These are phyloP conservation scores for Globisporangium echinulatum DNA, from an alignment of 352 stramenopile genomes.

Conservation along the genomic window DNA sequence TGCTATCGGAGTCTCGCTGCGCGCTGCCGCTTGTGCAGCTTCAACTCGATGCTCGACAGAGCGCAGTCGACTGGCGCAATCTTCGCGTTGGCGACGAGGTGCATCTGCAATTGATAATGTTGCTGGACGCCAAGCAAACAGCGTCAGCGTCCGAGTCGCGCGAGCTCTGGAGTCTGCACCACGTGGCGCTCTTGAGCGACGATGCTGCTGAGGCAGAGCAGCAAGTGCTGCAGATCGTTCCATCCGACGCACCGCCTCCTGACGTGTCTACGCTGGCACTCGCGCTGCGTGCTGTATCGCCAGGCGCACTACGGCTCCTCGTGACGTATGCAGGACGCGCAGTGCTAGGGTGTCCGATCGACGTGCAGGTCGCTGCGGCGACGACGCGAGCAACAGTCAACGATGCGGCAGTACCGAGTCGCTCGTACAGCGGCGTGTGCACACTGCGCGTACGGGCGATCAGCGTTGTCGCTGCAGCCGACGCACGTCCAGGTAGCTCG, in stretches of 20 bases:
- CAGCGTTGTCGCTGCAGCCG: neutral
- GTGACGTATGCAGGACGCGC: constrained; percentile 1
- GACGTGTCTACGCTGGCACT: neutral
- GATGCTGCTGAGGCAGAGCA: no score
- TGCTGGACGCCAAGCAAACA: neutral
- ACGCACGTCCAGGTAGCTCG: no score
- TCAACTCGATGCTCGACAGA: neutral
- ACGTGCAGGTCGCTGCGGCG: neutral
- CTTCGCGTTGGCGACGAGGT: neutral
- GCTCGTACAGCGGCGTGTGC: neutral
- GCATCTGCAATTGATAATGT: neutral
- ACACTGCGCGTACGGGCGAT: neutral
- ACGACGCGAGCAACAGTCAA: neutral
- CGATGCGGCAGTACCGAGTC: neutral
- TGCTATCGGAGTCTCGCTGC: neutral
- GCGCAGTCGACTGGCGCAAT: neutral
- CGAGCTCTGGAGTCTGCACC: neutral
- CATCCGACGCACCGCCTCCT: neutral
- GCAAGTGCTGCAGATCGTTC: neutral
- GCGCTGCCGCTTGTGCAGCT: neutral
- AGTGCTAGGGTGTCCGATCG: constrained; percentile 5
- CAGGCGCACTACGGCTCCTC: neutral
- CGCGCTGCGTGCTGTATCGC: neutral
- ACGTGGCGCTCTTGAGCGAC: neutral
- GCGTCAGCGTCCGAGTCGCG: no score